A percentile compares a stretch with the other conserved stretches of the same genome.
Evolutionary conservation across 495 filamentous ascomycete genomes (phyloP).

Genomic region (Podospora australis): DNA sequence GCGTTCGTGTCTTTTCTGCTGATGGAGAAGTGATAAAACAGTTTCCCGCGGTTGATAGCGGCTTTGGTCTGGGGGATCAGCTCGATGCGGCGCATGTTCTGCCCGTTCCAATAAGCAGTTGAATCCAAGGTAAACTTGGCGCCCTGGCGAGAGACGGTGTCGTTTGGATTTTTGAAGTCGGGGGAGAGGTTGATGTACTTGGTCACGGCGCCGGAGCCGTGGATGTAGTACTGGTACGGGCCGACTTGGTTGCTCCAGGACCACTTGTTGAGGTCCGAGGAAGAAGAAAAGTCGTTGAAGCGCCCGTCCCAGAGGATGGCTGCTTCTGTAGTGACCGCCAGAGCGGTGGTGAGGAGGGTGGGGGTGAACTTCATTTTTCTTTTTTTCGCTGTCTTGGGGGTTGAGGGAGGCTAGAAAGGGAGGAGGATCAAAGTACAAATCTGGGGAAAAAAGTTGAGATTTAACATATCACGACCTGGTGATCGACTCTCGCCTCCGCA

Average conservation of each 20-base stretch:
- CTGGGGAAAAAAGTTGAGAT: too few species aligned
- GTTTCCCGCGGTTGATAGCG: slow-evolving; percentile 53
- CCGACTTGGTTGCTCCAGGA: slow-evolving; percentile 60
- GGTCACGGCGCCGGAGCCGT: slow-evolving; percentile 48
- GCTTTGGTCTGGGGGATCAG: slow-evolving; percentile 64
- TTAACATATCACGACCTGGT: too few species aligned
- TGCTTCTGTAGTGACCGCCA: slow-evolving; percentile 16
- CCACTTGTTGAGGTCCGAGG: slow-evolving; percentile 51
- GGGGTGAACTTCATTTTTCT: not conserved
- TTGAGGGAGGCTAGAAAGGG: too few species aligned
- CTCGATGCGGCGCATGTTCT: slow-evolving; percentile 51
- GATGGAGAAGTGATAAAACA: slow-evolving; percentile 67
- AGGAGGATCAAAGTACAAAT: too few species aligned
- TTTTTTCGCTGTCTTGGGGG: not conserved
- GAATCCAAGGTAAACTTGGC: slow-evolving; percentile 62
- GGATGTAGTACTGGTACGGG: slow-evolving; percentile 70
- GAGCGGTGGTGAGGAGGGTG: slow-evolving; percentile 7
- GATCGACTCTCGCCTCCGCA: too few species aligned
- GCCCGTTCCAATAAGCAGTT: slow-evolving; percentile 55
- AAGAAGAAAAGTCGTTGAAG: slow-evolving; percentile 50
- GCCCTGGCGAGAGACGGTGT: slow-evolving; percentile 53
- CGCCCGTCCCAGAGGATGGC: slow-evolving; percentile 56
- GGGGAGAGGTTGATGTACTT: slow-evolving; percentile 52
- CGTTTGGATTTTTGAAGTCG: slow-evolving; percentile 61
- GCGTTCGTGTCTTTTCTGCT: slow-evolving; percentile 52